phyloP scores from a whole-genome alignment of 495 filamentous ascomycete species.

The Hyphodiscus hymeniophilus region DNA sequence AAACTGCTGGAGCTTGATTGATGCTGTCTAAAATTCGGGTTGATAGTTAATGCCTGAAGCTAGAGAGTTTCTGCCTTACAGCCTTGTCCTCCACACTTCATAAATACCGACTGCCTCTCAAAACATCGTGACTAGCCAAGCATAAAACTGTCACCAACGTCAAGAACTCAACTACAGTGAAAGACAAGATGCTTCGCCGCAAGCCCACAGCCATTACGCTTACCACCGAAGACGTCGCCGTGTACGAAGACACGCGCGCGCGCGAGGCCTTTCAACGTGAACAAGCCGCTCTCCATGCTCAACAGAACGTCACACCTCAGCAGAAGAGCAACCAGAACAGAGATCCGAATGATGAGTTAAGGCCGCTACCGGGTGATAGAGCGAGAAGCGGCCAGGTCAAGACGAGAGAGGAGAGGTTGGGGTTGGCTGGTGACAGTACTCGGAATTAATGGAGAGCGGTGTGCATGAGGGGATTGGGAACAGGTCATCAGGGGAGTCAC shows the following conservation, averaged over 20 bases:
- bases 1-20: neutral
- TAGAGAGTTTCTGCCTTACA: slow-evolving; percentile 7
- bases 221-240: slow-evolving; percentile 67
- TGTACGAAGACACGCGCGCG: slow-evolving; percentile 57
- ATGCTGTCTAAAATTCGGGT: neutral
- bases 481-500: neutral
- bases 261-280: slow-evolving; percentile 24
- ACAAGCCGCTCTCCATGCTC: slow-evolving; percentile 19
- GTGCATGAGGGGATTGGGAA: neutral
- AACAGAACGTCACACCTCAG: slow-evolving; percentile 19
- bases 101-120: neutral
- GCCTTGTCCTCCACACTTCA: slow-evolving; percentile 2
- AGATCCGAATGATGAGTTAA: slow-evolving; percentile 52
- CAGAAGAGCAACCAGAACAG: slow-evolving; percentile 11
- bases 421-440: slow-evolving; percentile 21
- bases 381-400: slow-evolving; percentile 37
- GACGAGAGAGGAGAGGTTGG: slow-evolving; percentile 39
- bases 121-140: too few relatives aligned
- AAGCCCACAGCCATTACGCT: slow-evolving; percentile 70
- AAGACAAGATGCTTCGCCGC: slow-evolving; percentile 62
- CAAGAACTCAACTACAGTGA: neutral
- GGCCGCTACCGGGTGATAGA: slow-evolving; percentile 46
- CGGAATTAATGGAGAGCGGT: slow-evolving; percentile 5
- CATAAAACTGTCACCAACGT: neutral
- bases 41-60: slow-evolving; percentile 4